Evolutionary conservation across 2,329 filamentous ascomycete genomes (phyloP).

Genomic region (Grosmannia serpens): DNA sequence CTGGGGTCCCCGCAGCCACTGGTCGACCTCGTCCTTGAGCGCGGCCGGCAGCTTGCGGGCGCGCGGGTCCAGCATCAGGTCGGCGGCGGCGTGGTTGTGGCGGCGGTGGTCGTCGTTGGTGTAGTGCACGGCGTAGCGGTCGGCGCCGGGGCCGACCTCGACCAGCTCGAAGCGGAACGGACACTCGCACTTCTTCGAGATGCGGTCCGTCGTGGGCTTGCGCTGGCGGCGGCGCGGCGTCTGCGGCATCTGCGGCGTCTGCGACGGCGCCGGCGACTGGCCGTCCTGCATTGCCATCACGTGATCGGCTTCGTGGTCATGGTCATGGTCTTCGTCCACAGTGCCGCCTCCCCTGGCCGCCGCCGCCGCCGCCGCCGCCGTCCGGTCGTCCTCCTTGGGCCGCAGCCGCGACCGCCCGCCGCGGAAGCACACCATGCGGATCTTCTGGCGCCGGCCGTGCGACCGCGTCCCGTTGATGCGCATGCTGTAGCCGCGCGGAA

Average conservation of each 20-base stretch:
- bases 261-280: not conserved
- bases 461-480: slow-evolving; percentile 26
- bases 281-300: not conserved
- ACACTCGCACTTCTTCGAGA: slow-evolving; percentile 25
- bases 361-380: no score
- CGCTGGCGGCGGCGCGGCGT: slow-evolving; percentile 14
- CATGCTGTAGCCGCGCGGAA: slow-evolving; percentile 26
- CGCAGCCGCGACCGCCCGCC: slow-evolving; percentile 23
- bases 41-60: slow-evolving; percentile 21
- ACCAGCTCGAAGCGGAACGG: slow-evolving; percentile 25
- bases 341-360: not conserved
- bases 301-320: slow-evolving; percentile 1
- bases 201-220: slow-evolving; percentile 22
- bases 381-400: slow-evolving; percentile 5
- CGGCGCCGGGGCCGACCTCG: slow-evolving; percentile 21
- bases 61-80: slow-evolving; percentile 23
- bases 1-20: slow-evolving; percentile 19
- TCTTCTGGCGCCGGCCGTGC: slow-evolving; percentile 23
- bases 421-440: slow-evolving; percentile 26
- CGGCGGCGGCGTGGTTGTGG: slow-evolving; percentile 24
- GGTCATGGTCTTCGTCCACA: slow-evolving; percentile 13
- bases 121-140: slow-evolving; percentile 26
- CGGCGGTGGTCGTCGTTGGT: slow-evolving; percentile 22
- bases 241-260: no score
- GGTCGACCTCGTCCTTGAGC: slow-evolving; percentile 22